Base-by-base conservation (phyloP, 805 yeast genomes). In the Brettanomyces nanus region DNA sequence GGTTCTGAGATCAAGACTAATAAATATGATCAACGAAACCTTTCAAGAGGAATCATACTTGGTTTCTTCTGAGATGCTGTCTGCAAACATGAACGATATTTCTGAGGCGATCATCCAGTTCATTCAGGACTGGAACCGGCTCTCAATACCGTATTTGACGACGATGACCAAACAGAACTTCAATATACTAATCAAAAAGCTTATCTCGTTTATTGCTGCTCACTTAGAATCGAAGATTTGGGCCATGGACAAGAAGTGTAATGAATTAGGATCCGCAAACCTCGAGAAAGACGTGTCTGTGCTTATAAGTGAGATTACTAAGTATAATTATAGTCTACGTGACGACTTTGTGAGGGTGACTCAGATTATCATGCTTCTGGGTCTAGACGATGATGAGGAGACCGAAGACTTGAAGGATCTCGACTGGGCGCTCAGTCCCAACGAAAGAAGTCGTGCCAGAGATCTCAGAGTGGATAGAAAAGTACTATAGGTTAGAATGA, bases 331-430 rank as follows among this genome's bases (percentile, higher is more conserved):
- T 58, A 71, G 72, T 26, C 62, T 87, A 47, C 68, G 96, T 42
- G 92, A 85, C 43, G 73, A 75, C 48, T 90, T 90, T 53, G 69
- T 82, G 6, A 68, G 86, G 41, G 77, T 86, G 5, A 86, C 95
- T 0, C 97, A 90, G 56, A 69, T 92, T 31, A 82, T 86, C 17
- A 72, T 85, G 66, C 66, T 86, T 32, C 65, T 87, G 29, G 92
- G 95, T 4, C 70, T 86, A 61, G 96, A 86, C 48, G 89, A 83
- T 42, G 79, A 71, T 37, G 66, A 61, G 30, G 65, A 60, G 23
- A 42, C 58, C 26, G 58, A 58, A 6, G 56, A 52, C 22, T 48
- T 61, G 30, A 46, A 44, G 33, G 59, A 54, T 32, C 39, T 55
- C 13, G 40, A 30, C 7, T 87, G 96, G 95, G 79, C 80, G 1